Conservation (phyloP, 306 rosid genomes). For the Quercus alba region DNA sequence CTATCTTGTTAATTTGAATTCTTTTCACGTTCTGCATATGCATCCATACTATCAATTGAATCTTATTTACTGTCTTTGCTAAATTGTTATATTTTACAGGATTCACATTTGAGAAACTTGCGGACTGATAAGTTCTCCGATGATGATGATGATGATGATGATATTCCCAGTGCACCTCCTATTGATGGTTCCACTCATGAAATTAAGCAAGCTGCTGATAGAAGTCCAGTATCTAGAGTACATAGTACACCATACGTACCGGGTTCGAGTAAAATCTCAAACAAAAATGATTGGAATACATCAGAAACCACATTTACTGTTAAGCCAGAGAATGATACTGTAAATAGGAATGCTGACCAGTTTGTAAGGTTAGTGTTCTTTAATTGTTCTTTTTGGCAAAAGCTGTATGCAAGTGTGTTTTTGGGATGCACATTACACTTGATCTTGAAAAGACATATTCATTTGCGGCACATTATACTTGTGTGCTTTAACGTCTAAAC, state of each 20-base stretch:
- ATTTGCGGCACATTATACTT: not conserved
- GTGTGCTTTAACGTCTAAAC: not conserved
- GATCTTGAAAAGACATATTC: not conserved
- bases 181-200: conserved; percentile 55
- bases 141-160: conserved; percentile 71
- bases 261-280: conserved; percentile 24
- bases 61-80: conserved; percentile 7
- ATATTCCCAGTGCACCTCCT: conserved; percentile 91
- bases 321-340: conserved; percentile 24
- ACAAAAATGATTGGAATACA: not conserved
- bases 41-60: not conserved
- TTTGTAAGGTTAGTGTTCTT: conserved; percentile 57
- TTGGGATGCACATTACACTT: not conserved
- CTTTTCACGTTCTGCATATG: not conserved
- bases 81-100: conserved; percentile 32
- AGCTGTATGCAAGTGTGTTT: not conserved
- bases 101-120: conserved; percentile 28
- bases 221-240: conserved; percentile 33
- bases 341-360: conserved; percentile 42
- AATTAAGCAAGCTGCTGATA: conserved; percentile 47
- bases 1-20: not conserved
- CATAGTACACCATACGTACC: conserved; percentile 23
- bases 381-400: not conserved
- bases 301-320: conserved; percentile 30
- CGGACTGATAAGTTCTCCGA: conserved; percentile 45